Percentiles rank a stretch among this genome's conserved stretches.
These are phyloP conservation scores for Pythium utonaiense DNA, from an alignment of 352 stramenopile species.

Conservation along the genomic window DNA sequence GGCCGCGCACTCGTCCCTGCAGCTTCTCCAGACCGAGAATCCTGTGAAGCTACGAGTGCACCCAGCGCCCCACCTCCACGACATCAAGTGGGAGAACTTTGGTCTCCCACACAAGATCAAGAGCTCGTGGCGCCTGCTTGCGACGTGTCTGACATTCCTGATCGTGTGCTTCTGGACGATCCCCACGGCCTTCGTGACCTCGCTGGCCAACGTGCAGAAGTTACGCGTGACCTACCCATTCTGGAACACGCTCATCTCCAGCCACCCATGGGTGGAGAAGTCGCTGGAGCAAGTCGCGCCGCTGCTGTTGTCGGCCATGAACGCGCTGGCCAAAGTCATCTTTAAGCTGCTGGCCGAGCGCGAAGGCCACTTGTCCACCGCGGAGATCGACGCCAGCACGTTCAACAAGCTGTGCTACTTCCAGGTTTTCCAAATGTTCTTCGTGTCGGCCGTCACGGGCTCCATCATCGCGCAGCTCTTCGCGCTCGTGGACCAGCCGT, in stretches of 20 bases:
- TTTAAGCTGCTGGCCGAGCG: conserved; percentile 60
- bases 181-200: conserved; percentile 73
- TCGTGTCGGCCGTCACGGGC: conserved; percentile 65
- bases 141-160: conserved; percentile 43
- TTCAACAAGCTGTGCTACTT: conserved; percentile 79
- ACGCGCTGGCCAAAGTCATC: conserved; percentile 57
- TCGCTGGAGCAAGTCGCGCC: conserved; percentile 61
- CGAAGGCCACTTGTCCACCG: conserved; percentile 65
- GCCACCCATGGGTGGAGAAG: conserved; percentile 46
- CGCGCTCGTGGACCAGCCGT: conserved; percentile 55
- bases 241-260: conserved; percentile 35
- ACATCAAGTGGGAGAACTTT: conserved; percentile 81
- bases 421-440: conserved; percentile 83
- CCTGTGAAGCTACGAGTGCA: conserved; percentile 55
- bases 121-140: conserved; percentile 59
- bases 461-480: conserved; percentile 60
- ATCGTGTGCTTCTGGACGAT: conserved; percentile 81
- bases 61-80: conserved; percentile 58
- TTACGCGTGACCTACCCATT: conserved; percentile 53
- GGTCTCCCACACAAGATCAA: conserved; percentile 55
- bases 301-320: conserved; percentile 67
- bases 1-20: conserved; percentile 61
- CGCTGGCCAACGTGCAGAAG: conserved; percentile 63
- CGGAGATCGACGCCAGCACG: conserved; percentile 60
- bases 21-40: conserved; percentile 70